Percentiles rank a stretch among this genome's conserved stretches.
Conservation (phyloP, 2,329 filamentous ascomycete species). For the Sporothrix brunneoviolacea region DNA sequence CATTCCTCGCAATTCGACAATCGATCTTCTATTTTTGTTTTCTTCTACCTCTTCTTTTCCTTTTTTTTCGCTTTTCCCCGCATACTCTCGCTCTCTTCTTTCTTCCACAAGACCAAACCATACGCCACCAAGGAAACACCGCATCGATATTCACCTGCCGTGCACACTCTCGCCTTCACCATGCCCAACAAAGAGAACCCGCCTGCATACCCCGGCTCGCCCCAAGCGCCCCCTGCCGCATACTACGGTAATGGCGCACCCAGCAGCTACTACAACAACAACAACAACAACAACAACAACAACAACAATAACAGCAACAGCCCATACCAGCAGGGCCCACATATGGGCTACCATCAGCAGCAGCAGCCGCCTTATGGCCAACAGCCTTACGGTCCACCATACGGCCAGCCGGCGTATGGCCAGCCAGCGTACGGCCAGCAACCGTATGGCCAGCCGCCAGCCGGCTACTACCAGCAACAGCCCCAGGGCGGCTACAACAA, state of each 20-base stretch:
- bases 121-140: no score
- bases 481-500: constrained; percentile 23
- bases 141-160: no score
- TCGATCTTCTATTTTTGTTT: constrained; percentile 1
- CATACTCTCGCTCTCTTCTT: background rate
- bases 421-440: constrained; percentile 29
- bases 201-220: constrained; percentile 38
- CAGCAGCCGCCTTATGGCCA: constrained; percentile 26
- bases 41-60: background rate
- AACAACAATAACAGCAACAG: constrained; percentile 20
- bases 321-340: constrained; percentile 36
- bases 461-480: constrained; percentile 25
- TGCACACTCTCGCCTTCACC: background rate
- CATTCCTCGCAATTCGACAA: background rate
- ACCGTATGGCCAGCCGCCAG: constrained; percentile 26
- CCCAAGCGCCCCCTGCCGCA: constrained; percentile 23
- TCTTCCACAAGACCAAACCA: background rate
- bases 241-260: no score
- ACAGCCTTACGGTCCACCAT: constrained; percentile 26
- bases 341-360: constrained; percentile 40
- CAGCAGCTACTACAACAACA: no score
- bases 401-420: constrained; percentile 25
- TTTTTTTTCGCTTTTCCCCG: background rate
- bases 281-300: constrained; percentile 14
- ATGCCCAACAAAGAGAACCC: constrained; percentile 43